Evolutionary conservation across 106 monocot genomes (phyloP).

Genomic region (Allium cepa): DNA sequence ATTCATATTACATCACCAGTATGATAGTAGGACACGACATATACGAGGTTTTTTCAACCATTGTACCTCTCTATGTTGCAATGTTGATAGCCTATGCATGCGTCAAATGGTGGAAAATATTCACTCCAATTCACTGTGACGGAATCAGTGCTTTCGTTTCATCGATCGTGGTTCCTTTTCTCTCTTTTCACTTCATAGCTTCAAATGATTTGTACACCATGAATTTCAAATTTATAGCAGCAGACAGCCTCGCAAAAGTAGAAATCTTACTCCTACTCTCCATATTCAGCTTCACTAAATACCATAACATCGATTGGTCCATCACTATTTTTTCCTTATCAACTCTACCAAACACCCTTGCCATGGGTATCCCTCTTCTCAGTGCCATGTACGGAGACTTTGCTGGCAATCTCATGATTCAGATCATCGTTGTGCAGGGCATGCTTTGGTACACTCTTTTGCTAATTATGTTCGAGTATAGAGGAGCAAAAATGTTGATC

Average conservation of each 20-base stretch:
- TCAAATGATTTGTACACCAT: constrained; percentile 57
- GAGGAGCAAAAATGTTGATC: constrained; percentile 38
- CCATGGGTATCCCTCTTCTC: constrained; percentile 20
- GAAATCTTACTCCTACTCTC: constrained; percentile 24
- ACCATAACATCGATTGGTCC: constrained; percentile 32
- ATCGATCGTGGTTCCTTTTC: constrained; percentile 55
- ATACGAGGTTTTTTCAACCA: constrained; percentile 53
- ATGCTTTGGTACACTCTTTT: constrained; percentile 57
- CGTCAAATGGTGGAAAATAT: constrained; percentile 58
- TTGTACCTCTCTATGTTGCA: constrained; percentile 64
- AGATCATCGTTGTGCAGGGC: constrained; percentile 59
- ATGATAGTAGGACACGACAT: constrained; percentile 51
- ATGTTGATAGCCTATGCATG: constrained; percentile 70
- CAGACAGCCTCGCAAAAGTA: constrained; percentile 54
- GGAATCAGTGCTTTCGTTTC: constrained; percentile 68
- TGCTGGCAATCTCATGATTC: constrained; percentile 56
- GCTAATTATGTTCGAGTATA: constrained; percentile 58
- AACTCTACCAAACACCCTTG: constrained; percentile 46
- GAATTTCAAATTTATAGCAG: constrained; percentile 57
- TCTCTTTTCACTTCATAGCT: constrained; percentile 69
- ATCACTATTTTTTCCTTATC: constrained; percentile 58
- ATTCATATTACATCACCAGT: too few species aligned
- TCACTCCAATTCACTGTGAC: constrained; percentile 67
- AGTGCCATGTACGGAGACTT: constrained; percentile 54
- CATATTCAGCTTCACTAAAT: neutral